A percentile compares a stretch with the other conserved stretches of the same genome.
Evolutionary conservation across 768 basidiomycete species (phyloP).

Genomic region (Pulveroboletus sp.): DNA sequence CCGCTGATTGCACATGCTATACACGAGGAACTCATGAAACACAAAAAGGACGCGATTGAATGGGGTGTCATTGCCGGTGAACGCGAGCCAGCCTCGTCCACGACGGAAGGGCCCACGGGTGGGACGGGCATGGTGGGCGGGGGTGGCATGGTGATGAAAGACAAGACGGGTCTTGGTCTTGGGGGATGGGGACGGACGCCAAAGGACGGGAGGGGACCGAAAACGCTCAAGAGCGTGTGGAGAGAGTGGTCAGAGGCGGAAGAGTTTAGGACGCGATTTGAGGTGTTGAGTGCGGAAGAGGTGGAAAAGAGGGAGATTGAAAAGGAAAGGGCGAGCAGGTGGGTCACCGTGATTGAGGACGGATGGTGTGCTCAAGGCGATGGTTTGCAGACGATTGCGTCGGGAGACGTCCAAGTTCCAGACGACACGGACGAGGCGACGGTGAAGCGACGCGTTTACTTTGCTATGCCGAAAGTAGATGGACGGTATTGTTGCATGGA

Average conservation of each 20-base stretch:
- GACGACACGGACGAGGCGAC: conserved; percentile 40
- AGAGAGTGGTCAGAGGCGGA: conserved; percentile 92
- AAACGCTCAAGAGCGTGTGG: conserved; percentile 85
- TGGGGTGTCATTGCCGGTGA: conserved; percentile 82
- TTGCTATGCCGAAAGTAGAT: no score
- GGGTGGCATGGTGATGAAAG: conserved; percentile 62
- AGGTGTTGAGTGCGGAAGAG: conserved; percentile 86
- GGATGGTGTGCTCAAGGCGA: conserved; percentile 3
- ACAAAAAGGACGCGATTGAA: conserved; percentile 93
- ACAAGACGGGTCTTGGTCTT: conserved; percentile 78
- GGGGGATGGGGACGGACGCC: conserved; percentile 74
- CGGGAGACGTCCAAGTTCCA: conserved; percentile 69
- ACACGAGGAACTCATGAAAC: conserved; percentile 92
- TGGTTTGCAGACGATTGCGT: conserved; percentile 48
- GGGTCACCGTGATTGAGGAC: conserved; percentile 17
- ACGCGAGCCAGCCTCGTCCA: conserved; percentile 28
- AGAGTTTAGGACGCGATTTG: conserved; percentile 85
- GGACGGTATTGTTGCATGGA: no score
- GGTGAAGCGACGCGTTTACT: no score
- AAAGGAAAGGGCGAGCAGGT: conserved; percentile 77
- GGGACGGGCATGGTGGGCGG: conserved; percentile 12
- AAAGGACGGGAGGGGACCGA: conserved; percentile 79
- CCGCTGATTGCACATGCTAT: conserved; percentile 91
- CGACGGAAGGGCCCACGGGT: conserved; percentile 14
- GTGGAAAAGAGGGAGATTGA: conserved; percentile 88